Conservation (phyloP, 805 yeast species). For the Nakazawaea populi region DNA sequence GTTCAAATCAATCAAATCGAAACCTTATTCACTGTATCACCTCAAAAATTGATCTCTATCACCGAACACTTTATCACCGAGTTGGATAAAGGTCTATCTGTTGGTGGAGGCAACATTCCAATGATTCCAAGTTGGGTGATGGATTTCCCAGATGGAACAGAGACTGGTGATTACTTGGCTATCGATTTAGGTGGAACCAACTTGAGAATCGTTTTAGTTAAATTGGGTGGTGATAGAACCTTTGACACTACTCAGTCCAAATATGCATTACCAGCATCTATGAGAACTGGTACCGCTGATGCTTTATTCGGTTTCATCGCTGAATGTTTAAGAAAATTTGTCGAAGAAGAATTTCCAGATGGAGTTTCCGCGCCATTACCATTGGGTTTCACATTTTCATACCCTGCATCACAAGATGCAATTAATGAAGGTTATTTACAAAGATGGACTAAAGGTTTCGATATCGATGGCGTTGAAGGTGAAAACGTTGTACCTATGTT, state of each 20-base stretch:
- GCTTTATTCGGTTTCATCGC: conserved; percentile 87
- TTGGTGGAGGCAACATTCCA: conserved; percentile 81
- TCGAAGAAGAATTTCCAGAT: conserved; percentile 59
- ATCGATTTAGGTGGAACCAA: conserved; percentile 98
- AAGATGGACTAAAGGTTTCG: conserved; percentile 98
- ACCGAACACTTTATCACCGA: conserved; percentile 74
- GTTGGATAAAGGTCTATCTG: conserved; percentile 73
- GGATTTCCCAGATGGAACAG: conserved; percentile 89
- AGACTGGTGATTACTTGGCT: conserved; percentile 84
- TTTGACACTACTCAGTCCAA: conserved; percentile 86
- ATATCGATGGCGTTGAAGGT: conserved; percentile 90
- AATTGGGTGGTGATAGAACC: conserved; percentile 73
- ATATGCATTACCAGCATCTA: conserved; percentile 66
- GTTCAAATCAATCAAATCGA: conserved; percentile 56
- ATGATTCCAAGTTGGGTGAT: conserved; percentile 98
- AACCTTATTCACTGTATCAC: conserved; percentile 53
- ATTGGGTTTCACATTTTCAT: conserved; percentile 92
- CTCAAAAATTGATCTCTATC: conserved; percentile 55
- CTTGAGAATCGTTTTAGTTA: conserved; percentile 85
- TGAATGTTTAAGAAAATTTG: conserved; percentile 64
- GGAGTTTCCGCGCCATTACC: conserved; percentile 57
- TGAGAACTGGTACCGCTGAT: conserved; percentile 75
- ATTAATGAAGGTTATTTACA: conserved; percentile 85
- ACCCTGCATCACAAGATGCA: conserved; percentile 79
- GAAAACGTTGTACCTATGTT: conserved; percentile 90